Conservation (phyloP, 352 stramenopile genomes). For the Globisporangium cylindrosporum region DNA sequence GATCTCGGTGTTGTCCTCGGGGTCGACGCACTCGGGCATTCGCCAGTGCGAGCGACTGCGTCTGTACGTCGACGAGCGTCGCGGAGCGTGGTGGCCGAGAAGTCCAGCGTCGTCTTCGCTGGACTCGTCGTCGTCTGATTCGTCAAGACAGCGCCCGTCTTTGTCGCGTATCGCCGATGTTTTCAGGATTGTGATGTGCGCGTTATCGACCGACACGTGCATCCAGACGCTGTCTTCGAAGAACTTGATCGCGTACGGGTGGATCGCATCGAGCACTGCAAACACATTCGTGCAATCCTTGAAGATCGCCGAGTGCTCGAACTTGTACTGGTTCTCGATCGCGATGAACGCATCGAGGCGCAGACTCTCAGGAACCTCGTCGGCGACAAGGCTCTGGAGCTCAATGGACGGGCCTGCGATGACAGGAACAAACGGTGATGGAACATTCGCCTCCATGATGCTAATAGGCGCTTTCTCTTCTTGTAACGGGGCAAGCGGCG, state of each 20-base stretch:
- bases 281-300: slow-evolving; percentile 56
- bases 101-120: slow-evolving; percentile 21
- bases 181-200: slow-evolving; percentile 38
- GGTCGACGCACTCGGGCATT: slow-evolving; percentile 45
- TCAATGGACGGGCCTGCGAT: slow-evolving; percentile 17
- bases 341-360: slow-evolving; percentile 54
- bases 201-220: slow-evolving; percentile 26
- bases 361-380: slow-evolving; percentile 35
- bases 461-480: background rate
- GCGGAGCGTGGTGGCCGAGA: background rate
- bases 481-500: background rate
- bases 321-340: slow-evolving; percentile 32
- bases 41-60: slow-evolving; percentile 32
- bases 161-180: slow-evolving; percentile 30
- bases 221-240: slow-evolving; percentile 41
- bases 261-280: slow-evolving; percentile 57
- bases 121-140: slow-evolving; percentile 35
- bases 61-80: slow-evolving; percentile 25
- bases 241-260: slow-evolving; percentile 50
- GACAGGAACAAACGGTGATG: slow-evolving; percentile 4
- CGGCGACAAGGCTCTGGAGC: slow-evolving; percentile 21
- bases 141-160: slow-evolving; percentile 28
- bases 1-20: slow-evolving; percentile 40
- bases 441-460: background rate
- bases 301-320: slow-evolving; percentile 57